A percentile compares a stretch with the other conserved stretches of the same genome.
Conservation (phyloP, 495 filamentous ascomycete species). For the Viridothelium virens region DNA sequence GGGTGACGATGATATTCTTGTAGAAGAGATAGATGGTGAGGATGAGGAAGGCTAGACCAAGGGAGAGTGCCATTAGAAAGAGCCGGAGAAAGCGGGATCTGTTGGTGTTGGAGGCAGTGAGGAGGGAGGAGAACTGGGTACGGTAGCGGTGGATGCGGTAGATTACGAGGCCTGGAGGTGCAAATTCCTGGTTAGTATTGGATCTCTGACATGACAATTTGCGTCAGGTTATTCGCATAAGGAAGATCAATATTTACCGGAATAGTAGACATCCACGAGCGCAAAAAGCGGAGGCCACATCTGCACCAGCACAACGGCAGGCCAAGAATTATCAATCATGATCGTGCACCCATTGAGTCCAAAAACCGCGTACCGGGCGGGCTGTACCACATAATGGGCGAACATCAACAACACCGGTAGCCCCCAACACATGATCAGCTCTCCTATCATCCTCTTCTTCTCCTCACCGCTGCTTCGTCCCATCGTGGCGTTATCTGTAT, state of each 20-base stretch:
- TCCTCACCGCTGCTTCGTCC: conserved; percentile 46
- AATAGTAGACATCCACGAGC: conserved; percentile 56
- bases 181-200: conserved; percentile 16
- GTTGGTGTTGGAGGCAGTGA: conserved; percentile 51
- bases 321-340: conserved; percentile 61
- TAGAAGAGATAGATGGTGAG: conserved; percentile 54
- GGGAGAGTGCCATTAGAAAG: conserved; percentile 60
- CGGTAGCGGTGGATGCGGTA: conserved; percentile 61
- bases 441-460: conserved; percentile 46
- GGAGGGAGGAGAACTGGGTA: conserved; percentile 49
- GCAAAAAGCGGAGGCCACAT: conserved; percentile 62
- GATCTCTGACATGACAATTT: neutral
- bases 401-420: conserved; percentile 58
- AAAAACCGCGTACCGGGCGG: conserved; percentile 63
- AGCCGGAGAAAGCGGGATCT: conserved; percentile 71
- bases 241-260: conserved; percentile 49
- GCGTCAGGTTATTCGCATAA: neutral
- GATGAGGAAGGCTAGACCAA: conserved; percentile 62
- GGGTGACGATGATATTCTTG: conserved; percentile 40
- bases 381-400: conserved; percentile 61
- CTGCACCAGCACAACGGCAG: conserved; percentile 55
- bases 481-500: conserved; percentile 54
- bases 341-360: conserved; percentile 66
- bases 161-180: conserved; percentile 49
- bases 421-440: conserved; percentile 61